Evolutionary conservation across 441 rosid species (phyloP).

Genomic region (Eutrema salsugineum): DNA sequence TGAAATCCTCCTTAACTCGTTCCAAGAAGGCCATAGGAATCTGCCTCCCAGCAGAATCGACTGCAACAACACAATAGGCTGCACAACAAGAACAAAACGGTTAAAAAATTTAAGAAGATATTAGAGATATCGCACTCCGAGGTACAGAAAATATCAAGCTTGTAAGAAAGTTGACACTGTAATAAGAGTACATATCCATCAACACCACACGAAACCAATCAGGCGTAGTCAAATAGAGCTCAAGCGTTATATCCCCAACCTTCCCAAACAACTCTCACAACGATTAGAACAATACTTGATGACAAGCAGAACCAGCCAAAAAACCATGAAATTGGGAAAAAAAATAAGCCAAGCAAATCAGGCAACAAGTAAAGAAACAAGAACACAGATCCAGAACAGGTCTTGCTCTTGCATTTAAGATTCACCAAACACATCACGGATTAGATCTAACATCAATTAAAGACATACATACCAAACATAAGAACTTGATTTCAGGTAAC

Average conservation of each 20-base stretch:
- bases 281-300: not conserved
- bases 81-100: slow-evolving; percentile 26
- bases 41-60: slow-evolving; percentile 83
- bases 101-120: not conserved
- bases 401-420: not conserved
- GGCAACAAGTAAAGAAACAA: not conserved
- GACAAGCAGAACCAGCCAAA: not conserved
- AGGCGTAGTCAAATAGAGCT: not conserved
- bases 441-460: slow-evolving; percentile 5
- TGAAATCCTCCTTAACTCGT: slow-evolving; percentile 82
- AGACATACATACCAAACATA: not conserved
- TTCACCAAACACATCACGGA: slow-evolving; percentile 10
- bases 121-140: not conserved
- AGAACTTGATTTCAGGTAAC: not conserved
- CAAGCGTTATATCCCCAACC: not conserved
- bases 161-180: not conserved
- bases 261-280: not conserved
- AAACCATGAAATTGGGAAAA: not conserved
- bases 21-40: slow-evolving; percentile 89
- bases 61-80: slow-evolving; percentile 96
- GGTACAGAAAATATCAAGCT: not conserved
- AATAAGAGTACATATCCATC: not conserved
- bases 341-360: slow-evolving; percentile 2
- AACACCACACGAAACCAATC: not conserved
- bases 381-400: slow-evolving; percentile 21